Evolutionary conservation across 805 yeast genomes (phyloP), one percentile per base, ranked within the genome.

Genomic region (Komagataella kurtzmanii): DNA sequence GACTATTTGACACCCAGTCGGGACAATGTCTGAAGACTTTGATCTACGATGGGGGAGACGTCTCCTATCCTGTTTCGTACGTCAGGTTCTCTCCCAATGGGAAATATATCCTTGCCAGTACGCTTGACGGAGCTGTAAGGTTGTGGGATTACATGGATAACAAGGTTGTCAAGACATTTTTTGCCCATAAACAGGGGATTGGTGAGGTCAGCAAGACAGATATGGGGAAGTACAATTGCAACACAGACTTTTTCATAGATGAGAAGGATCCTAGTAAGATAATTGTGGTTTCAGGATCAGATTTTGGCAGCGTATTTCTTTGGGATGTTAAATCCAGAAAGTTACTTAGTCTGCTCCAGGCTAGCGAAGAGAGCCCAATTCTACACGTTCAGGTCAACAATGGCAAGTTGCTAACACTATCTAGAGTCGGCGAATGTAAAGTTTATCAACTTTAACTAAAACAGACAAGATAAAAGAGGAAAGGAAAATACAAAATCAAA

Each of bases 1-100:
- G 99, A 49, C 69, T 91, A 17, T 91, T 95, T 71, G 97, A 90
- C 63, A 77, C 89, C 17, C 83, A 79, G 49, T 76, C 95, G 0
- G 97, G 97, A 3, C 96, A 89, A 58, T 91, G 98, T 69, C 70
- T 91, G 57, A 87, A 90, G 61, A 93, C 98, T 0, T 66, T 91
- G 57, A 88, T 90, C 43, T 86, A 83, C 60, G 91, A 86, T 59
- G 77, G 85, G 53, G 80, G 82, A 56, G 77, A 77, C 49, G 82
- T 86, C 1, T 78, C 85, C 14, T 83, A 79, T 59, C 97, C 98
- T 0, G 83, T 91, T 4, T 77, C 87, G 19, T 74, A 76, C 56
- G 90, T 88, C 1, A 71, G 73, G 52, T 78, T 87, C 57, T 77
- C 93, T 0, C 90, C 90, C 4, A 91, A 90, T 64, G 89, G 93